Evolutionary conservation across 2,329 filamentous ascomycete genomes (phyloP).

Genomic region (Alternaria viburni): DNA sequence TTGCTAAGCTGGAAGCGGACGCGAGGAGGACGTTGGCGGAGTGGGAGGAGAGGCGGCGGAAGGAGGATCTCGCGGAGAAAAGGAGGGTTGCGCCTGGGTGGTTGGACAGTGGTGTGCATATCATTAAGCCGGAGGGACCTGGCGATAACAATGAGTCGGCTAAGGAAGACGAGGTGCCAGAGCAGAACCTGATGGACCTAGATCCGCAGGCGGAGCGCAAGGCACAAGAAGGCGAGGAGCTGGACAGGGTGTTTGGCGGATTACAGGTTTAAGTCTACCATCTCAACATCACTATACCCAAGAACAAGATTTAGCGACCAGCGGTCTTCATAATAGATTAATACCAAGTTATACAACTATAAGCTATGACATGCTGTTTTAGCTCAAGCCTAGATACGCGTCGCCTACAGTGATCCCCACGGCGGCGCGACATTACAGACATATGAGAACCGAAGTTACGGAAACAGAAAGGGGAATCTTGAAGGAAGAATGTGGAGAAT

Average conservation of each 20-base stretch:
- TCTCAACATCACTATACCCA: background rate
- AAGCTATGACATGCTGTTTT: conserved; percentile 23
- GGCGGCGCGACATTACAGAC: conserved; percentile 51
- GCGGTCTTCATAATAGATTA: conserved; percentile 38
- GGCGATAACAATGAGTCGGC: conserved; percentile 52
- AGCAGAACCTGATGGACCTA: conserved; percentile 24
- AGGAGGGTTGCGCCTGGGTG: conserved; percentile 79
- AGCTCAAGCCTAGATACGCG: conserved; percentile 16
- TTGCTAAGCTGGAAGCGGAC: conserved; percentile 71
- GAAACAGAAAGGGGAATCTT: conserved; percentile 49
- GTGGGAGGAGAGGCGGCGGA: conserved; percentile 71
- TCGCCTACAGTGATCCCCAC: conserved; percentile 18
- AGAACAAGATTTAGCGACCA: conserved; percentile 19
- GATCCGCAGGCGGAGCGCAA: conserved; percentile 35
- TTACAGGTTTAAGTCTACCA: conserved; percentile 46
- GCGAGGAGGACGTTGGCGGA: conserved; percentile 70
- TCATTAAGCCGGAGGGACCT: conserved; percentile 70
- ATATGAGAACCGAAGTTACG: conserved; percentile 37
- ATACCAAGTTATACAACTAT: conserved; percentile 33
- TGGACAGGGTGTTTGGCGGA: conserved; percentile 69
- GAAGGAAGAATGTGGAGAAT: conserved; percentile 38
- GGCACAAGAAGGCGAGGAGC: conserved; percentile 65
- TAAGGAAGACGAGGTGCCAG: conserved; percentile 25
- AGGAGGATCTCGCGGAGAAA: conserved; percentile 78
- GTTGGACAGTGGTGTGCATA: conserved; percentile 70